Evolutionary conservation across 2,329 filamentous ascomycete genomes (phyloP).

Genomic region (Penicillium sp.): DNA sequence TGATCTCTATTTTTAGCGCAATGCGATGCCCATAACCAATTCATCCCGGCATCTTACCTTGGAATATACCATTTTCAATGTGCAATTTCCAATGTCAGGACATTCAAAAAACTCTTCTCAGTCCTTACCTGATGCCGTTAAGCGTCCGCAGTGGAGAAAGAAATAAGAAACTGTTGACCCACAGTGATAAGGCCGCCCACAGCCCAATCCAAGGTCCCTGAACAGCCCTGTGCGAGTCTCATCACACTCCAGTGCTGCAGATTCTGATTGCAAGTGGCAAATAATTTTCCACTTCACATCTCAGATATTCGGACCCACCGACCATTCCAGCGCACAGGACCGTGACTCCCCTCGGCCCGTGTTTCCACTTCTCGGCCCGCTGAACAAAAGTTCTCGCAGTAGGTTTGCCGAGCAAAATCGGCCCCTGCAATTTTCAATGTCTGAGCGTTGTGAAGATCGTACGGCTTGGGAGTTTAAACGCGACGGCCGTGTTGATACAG

Average conservation of each 20-base stretch:
- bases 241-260: neutral
- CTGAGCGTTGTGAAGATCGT: neutral
- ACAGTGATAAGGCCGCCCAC: slow-evolving; percentile 1
- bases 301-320: neutral
- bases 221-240: neutral
- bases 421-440: neutral
- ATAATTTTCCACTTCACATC: neutral
- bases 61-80: neutral
- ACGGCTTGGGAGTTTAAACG: neutral
- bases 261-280: slow-evolving; percentile 1
- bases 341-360: neutral
- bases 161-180: neutral
- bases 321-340: neutral
- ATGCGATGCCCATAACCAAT: neutral
- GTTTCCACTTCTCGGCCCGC: neutral
- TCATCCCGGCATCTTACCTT: neutral
- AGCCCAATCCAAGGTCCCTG: neutral
- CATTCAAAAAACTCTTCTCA: neutral
- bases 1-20: neutral
- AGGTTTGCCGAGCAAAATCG: neutral
- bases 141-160: slow-evolving; percentile 1
- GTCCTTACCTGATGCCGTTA: neutral
- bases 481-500: neutral
- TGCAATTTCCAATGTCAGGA: neutral
- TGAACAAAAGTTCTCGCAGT: neutral